Percentiles rank a stretch among this genome's conserved stretches.
These are phyloP conservation scores for Penicillium sp. DNA, from an alignment of 2,329 filamentous ascomycete species.

Conservation along the genomic window DNA sequence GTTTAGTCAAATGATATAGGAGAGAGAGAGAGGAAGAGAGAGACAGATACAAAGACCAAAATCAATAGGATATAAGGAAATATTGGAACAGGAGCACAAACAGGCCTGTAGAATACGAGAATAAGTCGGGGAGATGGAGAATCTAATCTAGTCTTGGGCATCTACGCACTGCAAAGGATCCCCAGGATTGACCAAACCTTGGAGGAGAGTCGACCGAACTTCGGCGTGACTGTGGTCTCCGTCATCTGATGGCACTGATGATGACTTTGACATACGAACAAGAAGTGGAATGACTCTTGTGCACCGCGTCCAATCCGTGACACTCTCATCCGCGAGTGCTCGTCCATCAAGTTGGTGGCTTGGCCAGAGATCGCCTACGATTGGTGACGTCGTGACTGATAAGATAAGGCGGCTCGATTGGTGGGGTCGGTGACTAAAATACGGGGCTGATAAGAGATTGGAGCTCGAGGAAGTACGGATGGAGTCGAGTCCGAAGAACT, in stretches of 20 bases:
- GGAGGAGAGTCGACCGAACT: no score
- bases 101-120: not conserved
- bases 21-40: not conserved
- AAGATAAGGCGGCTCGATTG: constrained; percentile 24
- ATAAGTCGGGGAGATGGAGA: not conserved
- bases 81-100: not conserved
- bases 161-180: no score
- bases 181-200: no score
- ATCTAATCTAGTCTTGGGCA: no score
- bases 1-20: no score
- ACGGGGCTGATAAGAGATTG: constrained; percentile 18
- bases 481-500: not conserved
- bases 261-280: no score
- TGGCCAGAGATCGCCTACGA: not conserved
- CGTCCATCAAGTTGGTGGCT: not conserved
- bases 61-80: not conserved
- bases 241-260: no score
- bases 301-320: no score
- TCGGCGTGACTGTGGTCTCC: no score
- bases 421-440: constrained; percentile 22
- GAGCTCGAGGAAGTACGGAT: constrained; percentile 13
- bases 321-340: no score
- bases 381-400: constrained; percentile 21
- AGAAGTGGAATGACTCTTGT: no score
- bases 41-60: not conserved